Conservation (phyloP, 2,329 filamentous ascomycete species). For the Chrysoporthe austroafricana region DNA sequence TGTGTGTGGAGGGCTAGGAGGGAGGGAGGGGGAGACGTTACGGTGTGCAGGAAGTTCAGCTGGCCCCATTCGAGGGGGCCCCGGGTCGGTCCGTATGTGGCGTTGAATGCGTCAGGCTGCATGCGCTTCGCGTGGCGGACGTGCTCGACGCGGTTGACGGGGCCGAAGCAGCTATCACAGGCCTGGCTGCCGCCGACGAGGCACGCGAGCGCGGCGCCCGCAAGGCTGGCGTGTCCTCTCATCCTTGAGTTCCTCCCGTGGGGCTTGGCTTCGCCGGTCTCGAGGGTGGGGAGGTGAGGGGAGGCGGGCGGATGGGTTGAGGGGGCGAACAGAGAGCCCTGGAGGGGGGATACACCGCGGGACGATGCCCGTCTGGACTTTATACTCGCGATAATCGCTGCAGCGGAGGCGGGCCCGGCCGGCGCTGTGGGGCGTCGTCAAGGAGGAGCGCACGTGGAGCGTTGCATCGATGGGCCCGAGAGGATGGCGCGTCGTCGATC, state of each 20-base stretch:
- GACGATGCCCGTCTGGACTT: neutral
- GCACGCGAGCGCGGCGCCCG: slow-evolving; percentile 28
- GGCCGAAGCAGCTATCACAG: slow-evolving; percentile 49
- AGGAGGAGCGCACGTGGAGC: no score
- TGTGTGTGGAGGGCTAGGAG: no score
- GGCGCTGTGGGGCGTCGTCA: neutral
- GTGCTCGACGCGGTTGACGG: slow-evolving; percentile 46
- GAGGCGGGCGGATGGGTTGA: neutral
- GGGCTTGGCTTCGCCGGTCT: neutral
- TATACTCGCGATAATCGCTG: neutral
- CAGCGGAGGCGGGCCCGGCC: no score
- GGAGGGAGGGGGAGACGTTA: slow-evolving; percentile 29
- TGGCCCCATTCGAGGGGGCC: slow-evolving; percentile 63
- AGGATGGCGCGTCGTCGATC: neutral
- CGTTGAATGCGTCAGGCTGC: slow-evolving; percentile 49
- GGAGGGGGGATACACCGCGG: no score
- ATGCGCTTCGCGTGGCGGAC: slow-evolving; percentile 54
- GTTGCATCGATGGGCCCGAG: neutral
- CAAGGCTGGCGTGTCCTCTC: slow-evolving; percentile 18
- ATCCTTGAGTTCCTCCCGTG: slow-evolving; percentile 9
- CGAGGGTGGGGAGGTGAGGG: neutral
- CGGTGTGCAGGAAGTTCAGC: slow-evolving; percentile 64
- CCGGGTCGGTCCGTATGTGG: slow-evolving; percentile 46
- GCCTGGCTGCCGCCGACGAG: slow-evolving; percentile 35
- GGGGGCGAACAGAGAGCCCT: no score